Evolutionary conservation across 352 stramenopile species (phyloP).

Genomic region (Globisporangium takayamanum): DNA sequence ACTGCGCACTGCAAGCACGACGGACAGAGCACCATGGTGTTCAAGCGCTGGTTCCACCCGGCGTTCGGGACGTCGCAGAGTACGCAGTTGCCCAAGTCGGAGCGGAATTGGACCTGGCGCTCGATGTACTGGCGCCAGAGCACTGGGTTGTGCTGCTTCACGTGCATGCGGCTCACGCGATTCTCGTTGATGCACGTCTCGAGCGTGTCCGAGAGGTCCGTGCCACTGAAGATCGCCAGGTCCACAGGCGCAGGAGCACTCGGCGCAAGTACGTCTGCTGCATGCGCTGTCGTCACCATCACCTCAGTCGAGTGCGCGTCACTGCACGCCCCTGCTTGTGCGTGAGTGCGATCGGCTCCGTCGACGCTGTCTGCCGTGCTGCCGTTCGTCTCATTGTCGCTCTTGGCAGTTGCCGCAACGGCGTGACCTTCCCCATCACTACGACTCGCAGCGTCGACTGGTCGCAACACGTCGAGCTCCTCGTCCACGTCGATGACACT

Average conservation of each 20-base stretch:
- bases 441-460: neutral
- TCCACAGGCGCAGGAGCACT: neutral
- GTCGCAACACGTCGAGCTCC: neutral
- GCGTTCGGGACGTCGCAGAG: conserved; percentile 35
- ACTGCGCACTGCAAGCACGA: conserved; percentile 27
- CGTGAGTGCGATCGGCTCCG: too few species aligned
- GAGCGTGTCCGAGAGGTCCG: conserved; percentile 18
- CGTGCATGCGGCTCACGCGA: conserved; percentile 20
- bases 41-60: conserved; percentile 44
- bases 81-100: conserved; percentile 21
- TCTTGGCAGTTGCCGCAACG: neutral
- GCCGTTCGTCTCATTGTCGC: neutral
- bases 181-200: conserved; percentile 28
- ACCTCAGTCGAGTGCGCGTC: too few species aligned
- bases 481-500: neutral
- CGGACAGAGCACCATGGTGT: conserved; percentile 43
- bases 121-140: conserved; percentile 38
- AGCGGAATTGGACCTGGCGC: conserved; percentile 18
- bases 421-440: neutral
- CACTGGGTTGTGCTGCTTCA: conserved; percentile 25
- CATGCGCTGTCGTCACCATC: neutral
- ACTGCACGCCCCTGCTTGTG: neutral
- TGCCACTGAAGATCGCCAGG: conserved; percentile 3
- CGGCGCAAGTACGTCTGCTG: neutral
- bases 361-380: neutral